Evolutionary conservation across 2,329 filamentous ascomycete genomes (phyloP).

Genomic region (Cytospora piceicola): DNA sequence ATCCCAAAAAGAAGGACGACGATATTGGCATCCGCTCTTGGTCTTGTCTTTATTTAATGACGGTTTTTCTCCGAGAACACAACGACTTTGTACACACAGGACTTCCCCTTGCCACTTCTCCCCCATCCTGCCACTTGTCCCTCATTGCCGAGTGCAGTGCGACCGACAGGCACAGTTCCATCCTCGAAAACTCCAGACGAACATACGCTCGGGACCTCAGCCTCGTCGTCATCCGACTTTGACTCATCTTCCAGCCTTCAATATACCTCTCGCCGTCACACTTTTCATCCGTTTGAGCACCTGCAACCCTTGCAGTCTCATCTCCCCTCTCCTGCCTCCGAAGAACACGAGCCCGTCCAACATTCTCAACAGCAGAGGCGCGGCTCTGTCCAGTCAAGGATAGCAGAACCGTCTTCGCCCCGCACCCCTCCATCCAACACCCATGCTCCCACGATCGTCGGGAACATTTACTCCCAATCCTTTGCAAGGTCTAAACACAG

Average conservation of each 20-base stretch:
- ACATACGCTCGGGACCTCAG: not conserved
- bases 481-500: constrained; percentile 61
- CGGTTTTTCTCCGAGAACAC: not conserved
- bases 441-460: constrained; percentile 64
- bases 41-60: not conserved
- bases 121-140: constrained; percentile 16
- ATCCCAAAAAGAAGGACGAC: not conserved
- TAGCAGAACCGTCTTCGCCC: constrained; percentile 38
- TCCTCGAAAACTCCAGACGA: constrained; percentile 13
- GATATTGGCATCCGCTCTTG: not conserved
- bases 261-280: not conserved
- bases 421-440: constrained; percentile 33
- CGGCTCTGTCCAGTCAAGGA: constrained; percentile 38
- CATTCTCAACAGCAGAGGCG: constrained; percentile 27
- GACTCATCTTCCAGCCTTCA: not conserved
- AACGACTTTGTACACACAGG: constrained; percentile 11
- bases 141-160: constrained; percentile 13
- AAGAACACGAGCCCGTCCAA: constrained; percentile 6
- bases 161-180: constrained; percentile 11
- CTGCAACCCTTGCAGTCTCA: not conserved
- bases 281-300: not conserved
- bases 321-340: constrained; percentile 4
- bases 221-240: not conserved
- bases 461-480: constrained; percentile 68
- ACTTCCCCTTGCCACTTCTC: not conserved